These are phyloP conservation scores for Solanum pimpinellifolium DNA, from an alignment of 257 asterid species.

Conservation along the genomic window DNA sequence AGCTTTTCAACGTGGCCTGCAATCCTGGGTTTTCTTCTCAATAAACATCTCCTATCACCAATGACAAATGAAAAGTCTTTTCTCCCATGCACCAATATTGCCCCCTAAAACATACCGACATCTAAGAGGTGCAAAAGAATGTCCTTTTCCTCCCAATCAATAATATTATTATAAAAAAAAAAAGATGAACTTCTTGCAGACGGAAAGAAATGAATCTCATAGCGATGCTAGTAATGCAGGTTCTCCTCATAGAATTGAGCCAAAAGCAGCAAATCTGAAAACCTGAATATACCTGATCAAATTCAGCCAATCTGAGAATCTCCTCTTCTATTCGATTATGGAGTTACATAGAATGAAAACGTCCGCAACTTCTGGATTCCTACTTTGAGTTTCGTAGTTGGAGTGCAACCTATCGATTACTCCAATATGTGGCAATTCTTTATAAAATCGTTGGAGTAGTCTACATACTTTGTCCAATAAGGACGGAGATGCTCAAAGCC, in stretches of 20 bases:
- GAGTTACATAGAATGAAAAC: neutral
- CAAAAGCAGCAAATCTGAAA: constrained; percentile 8
- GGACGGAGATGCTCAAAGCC: constrained; percentile 99
- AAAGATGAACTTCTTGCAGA: constrained; percentile 42
- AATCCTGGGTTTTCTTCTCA: constrained; percentile 17
- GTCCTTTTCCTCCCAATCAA: constrained; percentile 30
- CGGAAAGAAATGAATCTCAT: constrained; percentile 45
- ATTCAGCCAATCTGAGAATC: constrained; percentile 17
- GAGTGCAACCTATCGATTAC: constrained; percentile 18
- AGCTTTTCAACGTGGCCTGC: constrained; percentile 16
- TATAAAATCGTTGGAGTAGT: constrained; percentile 81
- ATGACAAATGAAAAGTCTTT: neutral
- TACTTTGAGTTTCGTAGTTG: neutral
- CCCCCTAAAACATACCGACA: constrained; percentile 22
- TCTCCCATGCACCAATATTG: constrained; percentile 25
- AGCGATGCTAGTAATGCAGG: constrained; percentile 22
- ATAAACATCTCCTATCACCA: constrained; percentile 6
- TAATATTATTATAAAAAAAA: neutral
- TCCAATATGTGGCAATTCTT: constrained; percentile 90
- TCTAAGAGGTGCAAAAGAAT: constrained; percentile 30
- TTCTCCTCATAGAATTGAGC: constrained; percentile 26
- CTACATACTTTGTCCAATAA: constrained; percentile 88
- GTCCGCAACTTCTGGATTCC: neutral
- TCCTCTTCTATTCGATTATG: constrained; percentile 6
- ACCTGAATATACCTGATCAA: constrained; percentile 7